Conservation (phyloP, 106 monocot genomes). For the Ottelia alismoides region DNA sequence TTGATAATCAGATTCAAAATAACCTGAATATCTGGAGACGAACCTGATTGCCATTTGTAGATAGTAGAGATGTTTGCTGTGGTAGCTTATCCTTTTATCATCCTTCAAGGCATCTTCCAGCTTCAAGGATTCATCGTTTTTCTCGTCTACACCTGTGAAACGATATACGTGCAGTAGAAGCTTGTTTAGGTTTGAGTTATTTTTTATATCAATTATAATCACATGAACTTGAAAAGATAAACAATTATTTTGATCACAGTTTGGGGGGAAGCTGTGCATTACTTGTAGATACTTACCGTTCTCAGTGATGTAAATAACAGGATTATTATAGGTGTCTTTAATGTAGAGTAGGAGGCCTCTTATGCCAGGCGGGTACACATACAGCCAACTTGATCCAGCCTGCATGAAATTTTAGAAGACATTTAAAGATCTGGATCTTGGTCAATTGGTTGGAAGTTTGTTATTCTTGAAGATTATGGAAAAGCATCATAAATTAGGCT, state of each 20-base stretch:
- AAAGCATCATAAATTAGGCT: no score
- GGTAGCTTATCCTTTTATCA: conserved; percentile 27
- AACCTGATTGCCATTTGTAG: conserved; percentile 38
- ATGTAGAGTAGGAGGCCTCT: conserved; percentile 7
- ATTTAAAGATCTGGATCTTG: no score
- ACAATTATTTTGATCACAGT: no score
- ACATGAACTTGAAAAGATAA: no score
- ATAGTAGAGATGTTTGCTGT: conserved; percentile 22
- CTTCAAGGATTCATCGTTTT: conserved; percentile 16
- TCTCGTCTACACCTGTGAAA: conserved; percentile 19
- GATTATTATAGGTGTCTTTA: conserved; percentile 6
- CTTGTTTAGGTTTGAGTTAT: no score
- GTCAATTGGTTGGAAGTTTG: no score
- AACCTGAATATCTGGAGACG: no score
- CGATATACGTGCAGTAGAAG: background rate
- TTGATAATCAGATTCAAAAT: no score
- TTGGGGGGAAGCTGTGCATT: no score
- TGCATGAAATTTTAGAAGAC: background rate
- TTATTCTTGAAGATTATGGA: no score
- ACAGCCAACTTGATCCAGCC: conserved; percentile 11
- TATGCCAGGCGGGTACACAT: conserved; percentile 7
- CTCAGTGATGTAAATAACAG: conserved; percentile 13
- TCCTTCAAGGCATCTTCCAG: conserved; percentile 47
- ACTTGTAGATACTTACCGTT: conserved; percentile 3
- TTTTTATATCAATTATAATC: no score